phyloP scores from a whole-genome alignment of 2,329 filamentous ascomycete genomes.

The Paraphoma sp. region DNA sequence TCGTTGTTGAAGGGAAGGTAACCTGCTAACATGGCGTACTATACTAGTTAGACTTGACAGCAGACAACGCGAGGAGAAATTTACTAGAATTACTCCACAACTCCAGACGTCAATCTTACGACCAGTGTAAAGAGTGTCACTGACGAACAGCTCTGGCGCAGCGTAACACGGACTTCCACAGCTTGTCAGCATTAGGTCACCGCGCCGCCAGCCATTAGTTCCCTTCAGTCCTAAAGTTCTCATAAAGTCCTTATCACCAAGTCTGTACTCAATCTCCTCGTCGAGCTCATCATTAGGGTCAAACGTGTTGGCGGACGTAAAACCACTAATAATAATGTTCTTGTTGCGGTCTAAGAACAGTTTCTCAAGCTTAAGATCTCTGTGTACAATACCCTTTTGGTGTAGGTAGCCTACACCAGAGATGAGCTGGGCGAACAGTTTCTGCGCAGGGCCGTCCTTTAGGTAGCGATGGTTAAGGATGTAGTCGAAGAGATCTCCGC shows the following conservation, averaged over 20 bases:
- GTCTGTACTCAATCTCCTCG: slow-evolving; percentile 87
- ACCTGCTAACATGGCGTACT: slow-evolving; percentile 99
- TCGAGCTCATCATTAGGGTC: slow-evolving; percentile 85
- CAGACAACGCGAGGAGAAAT: slow-evolving; percentile 45
- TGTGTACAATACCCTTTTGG: slow-evolving; percentile 97
- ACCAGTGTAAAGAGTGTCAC: slow-evolving; percentile 95
- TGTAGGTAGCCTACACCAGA: slow-evolving; percentile 97
- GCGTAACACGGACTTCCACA: slow-evolving; percentile 98
- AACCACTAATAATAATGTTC: slow-evolving; percentile 99
- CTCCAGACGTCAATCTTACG: slow-evolving; percentile 99
- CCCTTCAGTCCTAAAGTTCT: slow-evolving; percentile 85
- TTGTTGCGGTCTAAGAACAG: slow-evolving; percentile 91
- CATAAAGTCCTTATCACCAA: slow-evolving; percentile 87
- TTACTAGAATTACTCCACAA: slow-evolving; percentile 95
- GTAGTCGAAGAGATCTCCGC: slow-evolving; percentile 97
- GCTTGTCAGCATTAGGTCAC: slow-evolving; percentile 98
- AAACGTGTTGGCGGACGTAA: slow-evolving; percentile 99
- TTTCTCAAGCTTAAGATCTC: slow-evolving; percentile 96
- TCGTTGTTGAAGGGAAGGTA: slow-evolving; percentile 98
- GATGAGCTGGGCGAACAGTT: slow-evolving; percentile 92
- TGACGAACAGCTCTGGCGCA: slow-evolving; percentile 94
- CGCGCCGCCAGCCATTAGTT: slow-evolving; percentile 76
- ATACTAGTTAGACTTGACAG: slow-evolving; percentile 15
- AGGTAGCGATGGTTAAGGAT: slow-evolving; percentile 96
- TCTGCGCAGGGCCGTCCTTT: slow-evolving; percentile 88